These are phyloP conservation scores for maize (Zea mays) DNA, from an alignment of 176 grass and related monocot species.

Conservation along the genomic window DNA sequence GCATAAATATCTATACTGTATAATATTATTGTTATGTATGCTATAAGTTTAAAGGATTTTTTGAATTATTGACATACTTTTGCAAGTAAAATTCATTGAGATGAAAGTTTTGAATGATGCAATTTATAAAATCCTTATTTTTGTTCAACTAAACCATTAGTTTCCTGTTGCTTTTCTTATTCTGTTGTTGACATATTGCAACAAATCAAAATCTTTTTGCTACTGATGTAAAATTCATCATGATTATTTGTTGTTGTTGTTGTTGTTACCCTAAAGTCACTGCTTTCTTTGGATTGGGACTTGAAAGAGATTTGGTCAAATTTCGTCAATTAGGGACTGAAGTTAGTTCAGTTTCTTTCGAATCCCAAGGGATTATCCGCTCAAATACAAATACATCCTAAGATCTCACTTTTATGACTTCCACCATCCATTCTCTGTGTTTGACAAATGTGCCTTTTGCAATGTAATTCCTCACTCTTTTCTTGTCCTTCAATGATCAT, in stretches of 20 bases:
- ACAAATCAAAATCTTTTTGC: constrained; percentile 3
- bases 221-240: neutral
- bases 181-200: neutral
- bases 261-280: neutral
- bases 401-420: constrained; percentile 12
- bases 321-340: neutral
- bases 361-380: neutral
- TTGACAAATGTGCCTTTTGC: neutral
- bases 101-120: constrained; percentile 5
- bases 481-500: constrained; percentile 14
- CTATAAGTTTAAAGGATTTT: neutral
- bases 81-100: constrained; percentile 26
- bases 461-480: neutral
- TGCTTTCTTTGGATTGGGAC: neutral
- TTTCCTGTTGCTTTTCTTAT: neutral
- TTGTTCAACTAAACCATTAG: constrained; percentile 5
- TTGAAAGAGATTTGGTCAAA: neutral
- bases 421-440: constrained; percentile 6
- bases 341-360: neutral
- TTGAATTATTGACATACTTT: constrained; percentile 2
- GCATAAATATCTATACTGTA: neutral
- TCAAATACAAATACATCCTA: neutral
- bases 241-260: neutral
- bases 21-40: neutral
- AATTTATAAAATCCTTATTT: constrained; percentile 18